Percentiles rank a stretch among this genome's conserved stretches.
Evolutionary conservation across 164 flowering plant species (phyloP).

Genomic region (Tetracentron sinense): DNA sequence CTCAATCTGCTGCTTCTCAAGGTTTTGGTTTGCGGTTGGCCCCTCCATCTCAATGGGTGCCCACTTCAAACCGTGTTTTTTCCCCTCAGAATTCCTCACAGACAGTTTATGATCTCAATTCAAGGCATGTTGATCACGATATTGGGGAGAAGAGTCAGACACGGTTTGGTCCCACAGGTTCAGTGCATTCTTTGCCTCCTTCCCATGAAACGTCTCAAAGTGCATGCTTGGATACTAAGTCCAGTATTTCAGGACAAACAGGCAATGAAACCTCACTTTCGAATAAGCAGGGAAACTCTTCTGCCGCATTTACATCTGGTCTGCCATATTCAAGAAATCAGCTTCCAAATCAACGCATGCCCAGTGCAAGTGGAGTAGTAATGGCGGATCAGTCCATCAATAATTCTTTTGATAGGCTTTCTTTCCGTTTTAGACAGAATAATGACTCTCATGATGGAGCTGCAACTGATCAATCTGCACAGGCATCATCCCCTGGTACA

Average conservation of each 20-base stretch:
- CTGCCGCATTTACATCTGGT: constrained; percentile 30
- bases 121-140: constrained; percentile 31
- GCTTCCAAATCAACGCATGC: constrained; percentile 33
- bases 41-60: constrained; percentile 57
- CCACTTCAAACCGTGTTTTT: constrained; percentile 30
- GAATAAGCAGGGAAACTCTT: constrained; percentile 26
- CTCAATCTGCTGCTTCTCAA: constrained; percentile 52
- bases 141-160: constrained; percentile 29
- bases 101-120: constrained; percentile 23
- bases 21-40: constrained; percentile 71
- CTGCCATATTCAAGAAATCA: constrained; percentile 34
- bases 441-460: constrained; percentile 25
- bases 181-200: constrained; percentile 31
- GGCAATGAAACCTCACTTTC: constrained; percentile 25
- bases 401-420: constrained; percentile 26
- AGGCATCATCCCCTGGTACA: constrained; percentile 27
- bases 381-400: constrained; percentile 26
- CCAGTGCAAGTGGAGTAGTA: constrained; percentile 29
- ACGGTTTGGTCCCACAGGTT: constrained; percentile 29
- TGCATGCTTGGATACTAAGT: constrained; percentile 26
- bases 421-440: constrained; percentile 28
- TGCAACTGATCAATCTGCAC: constrained; percentile 28
- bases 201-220: constrained; percentile 28
- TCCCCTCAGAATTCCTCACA: constrained; percentile 37
- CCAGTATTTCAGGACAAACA: constrained; percentile 27